phyloP scores from a whole-genome alignment of 257 asterid species.

The Solanum bulbocastanum region DNA sequence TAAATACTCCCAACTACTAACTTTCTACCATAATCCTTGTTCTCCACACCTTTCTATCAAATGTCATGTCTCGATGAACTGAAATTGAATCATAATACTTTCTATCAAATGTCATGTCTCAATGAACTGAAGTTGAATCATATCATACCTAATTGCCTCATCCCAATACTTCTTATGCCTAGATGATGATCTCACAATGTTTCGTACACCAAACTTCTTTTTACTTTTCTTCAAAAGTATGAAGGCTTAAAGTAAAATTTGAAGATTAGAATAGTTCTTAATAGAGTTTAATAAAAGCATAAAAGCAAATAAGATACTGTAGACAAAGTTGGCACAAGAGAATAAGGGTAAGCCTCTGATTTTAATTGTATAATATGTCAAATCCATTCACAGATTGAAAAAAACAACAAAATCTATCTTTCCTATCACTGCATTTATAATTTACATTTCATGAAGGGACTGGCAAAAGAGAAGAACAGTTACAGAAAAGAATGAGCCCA shows the following conservation, averaged over 20 bases:
- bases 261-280: neutral
- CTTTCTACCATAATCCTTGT: too few relatives aligned
- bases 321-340: neutral
- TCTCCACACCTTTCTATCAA: too few relatives aligned
- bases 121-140: neutral
- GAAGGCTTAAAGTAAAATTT: neutral
- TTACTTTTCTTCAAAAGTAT: neutral
- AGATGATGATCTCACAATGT: neutral
- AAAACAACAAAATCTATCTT: neutral
- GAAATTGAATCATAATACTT: neutral
- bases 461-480: slow-evolving; percentile 15
- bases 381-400: neutral
- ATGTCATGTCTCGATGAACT: too few relatives aligned
- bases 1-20: too few relatives aligned
- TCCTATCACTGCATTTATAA: slow-evolving; percentile 13
- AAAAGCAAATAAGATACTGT: neutral
- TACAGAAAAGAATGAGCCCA: slow-evolving; percentile 2
- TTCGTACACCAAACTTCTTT: neutral
- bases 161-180: too few relatives aligned
- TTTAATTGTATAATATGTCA: neutral
- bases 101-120: too few relatives aligned
- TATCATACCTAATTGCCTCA: neutral
- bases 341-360: neutral
- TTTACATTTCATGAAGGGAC: slow-evolving; percentile 37
- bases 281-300: neutral